Conservation (phyloP, 2,329 filamentous ascomycete species). For the Fusarium zealandicum region DNA sequence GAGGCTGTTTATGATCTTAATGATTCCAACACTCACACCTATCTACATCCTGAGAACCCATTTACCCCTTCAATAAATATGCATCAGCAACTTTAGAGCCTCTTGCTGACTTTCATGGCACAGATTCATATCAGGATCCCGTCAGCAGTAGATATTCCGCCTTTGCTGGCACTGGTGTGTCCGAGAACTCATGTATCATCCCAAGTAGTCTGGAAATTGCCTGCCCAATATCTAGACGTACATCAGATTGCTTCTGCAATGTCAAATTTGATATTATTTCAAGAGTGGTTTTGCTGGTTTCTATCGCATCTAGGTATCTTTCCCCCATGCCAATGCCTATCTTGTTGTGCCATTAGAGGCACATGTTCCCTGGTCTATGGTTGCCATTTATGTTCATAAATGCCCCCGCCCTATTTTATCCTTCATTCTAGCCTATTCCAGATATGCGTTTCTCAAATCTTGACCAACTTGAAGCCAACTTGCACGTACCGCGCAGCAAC, state of each 20-base stretch:
- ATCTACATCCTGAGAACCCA: slow-evolving; percentile 35
- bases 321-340: not conserved
- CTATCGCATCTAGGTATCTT: not conserved
- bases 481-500: slow-evolving; percentile 45
- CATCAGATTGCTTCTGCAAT: not conserved
- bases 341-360: not conserved
- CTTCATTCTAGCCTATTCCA: not conserved
- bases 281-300: not conserved
- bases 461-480: slow-evolving; percentile 46
- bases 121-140: not conserved
- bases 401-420: not conserved
- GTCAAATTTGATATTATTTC: not conserved
- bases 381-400: not conserved
- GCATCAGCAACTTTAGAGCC: not conserved
- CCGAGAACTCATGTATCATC: too few relatives aligned
- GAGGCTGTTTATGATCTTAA: slow-evolving; percentile 58
- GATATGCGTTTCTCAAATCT: slow-evolving; percentile 40
- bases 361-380: too few relatives aligned
- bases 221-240: not conserved
- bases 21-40: slow-evolving; percentile 50
- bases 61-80: not conserved
- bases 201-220: too few relatives aligned
- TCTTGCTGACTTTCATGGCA: not conserved
- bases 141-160: too few relatives aligned
- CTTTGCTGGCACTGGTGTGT: too few relatives aligned